phyloP scores from a whole-genome alignment of 495 filamentous ascomycete genomes.

The Talaromyces nanjingensis region DNA sequence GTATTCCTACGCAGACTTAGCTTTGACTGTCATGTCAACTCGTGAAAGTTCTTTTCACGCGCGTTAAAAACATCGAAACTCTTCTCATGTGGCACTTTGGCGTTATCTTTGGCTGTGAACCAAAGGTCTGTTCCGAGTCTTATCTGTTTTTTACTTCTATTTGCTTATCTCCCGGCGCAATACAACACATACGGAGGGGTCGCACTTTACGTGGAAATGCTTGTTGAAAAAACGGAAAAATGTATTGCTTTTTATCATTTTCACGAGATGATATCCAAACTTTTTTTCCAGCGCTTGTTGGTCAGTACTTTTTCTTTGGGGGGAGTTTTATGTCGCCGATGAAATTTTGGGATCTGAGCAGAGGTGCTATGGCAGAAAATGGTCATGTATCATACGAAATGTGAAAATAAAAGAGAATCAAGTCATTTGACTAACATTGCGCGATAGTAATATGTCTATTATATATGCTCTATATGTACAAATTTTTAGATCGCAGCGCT shows the following conservation, averaged over 20 bases:
- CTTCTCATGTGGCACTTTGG: constrained; percentile 2
- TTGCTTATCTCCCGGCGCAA: background rate
- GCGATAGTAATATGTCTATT: background rate
- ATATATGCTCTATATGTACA: too few relatives aligned
- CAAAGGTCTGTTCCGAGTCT: background rate
- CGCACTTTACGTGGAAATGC: background rate
- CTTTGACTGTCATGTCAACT: background rate
- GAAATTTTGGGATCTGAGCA: background rate
- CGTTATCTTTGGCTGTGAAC: constrained; percentile 1
- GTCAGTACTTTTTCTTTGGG: background rate
- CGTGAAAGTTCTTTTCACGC: background rate
- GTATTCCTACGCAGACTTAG: constrained; percentile 34
- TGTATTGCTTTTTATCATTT: background rate
- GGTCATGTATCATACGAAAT: constrained; percentile 3
- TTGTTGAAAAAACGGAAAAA: background rate
- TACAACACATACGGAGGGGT: constrained; percentile 3
- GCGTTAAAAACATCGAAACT: background rate
- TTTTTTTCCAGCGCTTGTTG: background rate
- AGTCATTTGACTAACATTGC: background rate
- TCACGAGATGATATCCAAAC: constrained; percentile 4
- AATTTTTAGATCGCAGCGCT: too few relatives aligned
- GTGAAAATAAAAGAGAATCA: background rate
- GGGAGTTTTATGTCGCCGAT: background rate
- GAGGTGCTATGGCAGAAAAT: background rate
- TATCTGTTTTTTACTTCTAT: background rate